Evolutionary conservation across 208 protist species (phyloP).

Genomic region (Histomonas meleagridis): DNA sequence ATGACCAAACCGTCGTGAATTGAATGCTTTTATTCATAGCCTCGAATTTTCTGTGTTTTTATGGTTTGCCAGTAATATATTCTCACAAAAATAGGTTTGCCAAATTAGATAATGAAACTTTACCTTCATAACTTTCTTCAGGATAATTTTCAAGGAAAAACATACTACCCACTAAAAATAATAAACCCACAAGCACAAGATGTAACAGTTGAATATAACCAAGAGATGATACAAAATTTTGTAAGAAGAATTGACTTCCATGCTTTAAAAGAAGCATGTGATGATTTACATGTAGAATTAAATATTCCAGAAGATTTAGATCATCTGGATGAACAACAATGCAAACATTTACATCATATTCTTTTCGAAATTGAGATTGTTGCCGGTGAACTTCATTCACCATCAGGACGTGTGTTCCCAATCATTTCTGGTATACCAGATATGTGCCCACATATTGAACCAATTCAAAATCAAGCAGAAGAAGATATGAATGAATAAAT

Average conservation of each 20-base stretch:
- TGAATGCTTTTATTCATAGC: too few relatives aligned
- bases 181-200: not conserved
- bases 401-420: not conserved
- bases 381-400: not conserved
- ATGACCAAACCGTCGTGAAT: too few relatives aligned
- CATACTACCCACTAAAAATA: not conserved
- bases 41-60: too few relatives aligned
- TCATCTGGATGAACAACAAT: not conserved
- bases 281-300: not conserved
- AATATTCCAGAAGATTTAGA: not conserved
- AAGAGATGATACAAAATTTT: not conserved
- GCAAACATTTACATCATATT: not conserved
- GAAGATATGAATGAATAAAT: not conserved
- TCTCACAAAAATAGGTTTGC: too few relatives aligned
- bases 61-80: too few relatives aligned
- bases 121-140: conserved; percentile 30
- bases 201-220: not conserved
- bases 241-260: not conserved
- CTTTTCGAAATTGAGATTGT: not conserved
- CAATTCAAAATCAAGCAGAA: too few relatives aligned
- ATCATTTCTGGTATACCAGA: not conserved
- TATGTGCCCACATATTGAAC: not conserved
- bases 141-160: not conserved
- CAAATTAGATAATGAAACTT: conserved; percentile 28
- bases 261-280: not conserved